phyloP scores from a whole-genome alignment of 179 eudicot genomes.

The Silene noctiflora region DNA sequence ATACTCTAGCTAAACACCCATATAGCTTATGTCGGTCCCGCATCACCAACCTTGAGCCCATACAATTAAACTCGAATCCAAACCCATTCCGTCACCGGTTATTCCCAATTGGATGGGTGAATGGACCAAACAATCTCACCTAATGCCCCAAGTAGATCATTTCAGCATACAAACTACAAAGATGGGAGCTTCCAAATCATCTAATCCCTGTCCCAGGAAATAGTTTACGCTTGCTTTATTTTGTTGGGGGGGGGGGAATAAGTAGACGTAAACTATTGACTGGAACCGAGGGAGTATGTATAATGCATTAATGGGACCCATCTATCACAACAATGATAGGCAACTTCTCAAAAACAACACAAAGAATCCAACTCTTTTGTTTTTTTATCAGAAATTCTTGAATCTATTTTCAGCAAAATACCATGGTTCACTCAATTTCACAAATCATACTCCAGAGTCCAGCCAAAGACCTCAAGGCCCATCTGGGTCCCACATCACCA shows the following conservation, averaged over 20 bases:
- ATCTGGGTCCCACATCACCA: background rate
- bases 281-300: background rate
- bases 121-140: no score
- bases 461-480: background rate
- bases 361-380: background rate
- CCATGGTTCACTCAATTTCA: constrained; percentile 10
- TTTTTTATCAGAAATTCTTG: background rate
- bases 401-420: constrained; percentile 12
- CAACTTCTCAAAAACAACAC: constrained; percentile 3
- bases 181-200: no score
- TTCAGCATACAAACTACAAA: no score
- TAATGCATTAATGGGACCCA: constrained; percentile 9
- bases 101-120: background rate
- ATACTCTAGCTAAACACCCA: background rate
- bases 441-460: background rate
- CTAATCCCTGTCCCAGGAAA: no score
- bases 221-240: no score
- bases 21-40: background rate
- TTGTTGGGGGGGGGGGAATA: no score
- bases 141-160: background rate
- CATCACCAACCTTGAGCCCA: background rate
- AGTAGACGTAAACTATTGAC: no score
- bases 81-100: background rate
- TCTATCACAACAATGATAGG: background rate
- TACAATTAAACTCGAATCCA: background rate